Percentiles rank a stretch among this genome's conserved stretches.
Evolutionary conservation across 164 flowering plant species (phyloP).

Genomic region (Kingdonia uniflora): DNA sequence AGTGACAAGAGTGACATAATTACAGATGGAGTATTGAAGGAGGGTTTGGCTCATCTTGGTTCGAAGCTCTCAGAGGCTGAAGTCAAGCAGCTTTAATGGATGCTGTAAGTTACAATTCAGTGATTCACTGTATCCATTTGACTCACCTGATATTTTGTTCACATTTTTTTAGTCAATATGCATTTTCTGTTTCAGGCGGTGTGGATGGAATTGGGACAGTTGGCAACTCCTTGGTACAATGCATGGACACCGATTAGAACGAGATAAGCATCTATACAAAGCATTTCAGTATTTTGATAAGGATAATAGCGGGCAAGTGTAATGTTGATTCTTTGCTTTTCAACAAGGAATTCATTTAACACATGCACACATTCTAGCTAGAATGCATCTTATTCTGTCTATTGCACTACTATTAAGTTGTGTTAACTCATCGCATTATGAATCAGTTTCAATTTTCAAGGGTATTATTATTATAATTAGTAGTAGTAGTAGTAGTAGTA

Average conservation of each 20-base stretch:
- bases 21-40: constrained; percentile 77
- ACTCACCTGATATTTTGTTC: not conserved
- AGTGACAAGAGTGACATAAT: constrained; percentile 85
- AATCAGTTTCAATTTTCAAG: too few species aligned
- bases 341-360: too few species aligned
- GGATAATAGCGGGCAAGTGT: constrained; percentile 79
- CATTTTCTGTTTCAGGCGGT: constrained; percentile 49
- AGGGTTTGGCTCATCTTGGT: constrained; percentile 79
- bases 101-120: constrained; percentile 68
- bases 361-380: too few species aligned
- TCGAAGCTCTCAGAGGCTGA: constrained; percentile 82
- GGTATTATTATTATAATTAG: too few species aligned
- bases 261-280: constrained; percentile 73
- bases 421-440: too few species aligned
- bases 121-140: not conserved
- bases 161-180: constrained; percentile 4
- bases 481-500: too few species aligned
- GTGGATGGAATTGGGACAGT: constrained; percentile 89
- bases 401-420: too few species aligned
- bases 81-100: constrained; percentile 90
- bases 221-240: constrained; percentile 88
- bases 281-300: constrained; percentile 83
- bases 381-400: too few species aligned
- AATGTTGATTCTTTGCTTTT: too few species aligned
- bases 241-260: constrained; percentile 78